A percentile compares a stretch with the other conserved stretches of the same genome.
These are phyloP conservation scores for Lecanicillium sp. DNA, from an alignment of 2,329 filamentous ascomycete species.

Conservation along the genomic window DNA sequence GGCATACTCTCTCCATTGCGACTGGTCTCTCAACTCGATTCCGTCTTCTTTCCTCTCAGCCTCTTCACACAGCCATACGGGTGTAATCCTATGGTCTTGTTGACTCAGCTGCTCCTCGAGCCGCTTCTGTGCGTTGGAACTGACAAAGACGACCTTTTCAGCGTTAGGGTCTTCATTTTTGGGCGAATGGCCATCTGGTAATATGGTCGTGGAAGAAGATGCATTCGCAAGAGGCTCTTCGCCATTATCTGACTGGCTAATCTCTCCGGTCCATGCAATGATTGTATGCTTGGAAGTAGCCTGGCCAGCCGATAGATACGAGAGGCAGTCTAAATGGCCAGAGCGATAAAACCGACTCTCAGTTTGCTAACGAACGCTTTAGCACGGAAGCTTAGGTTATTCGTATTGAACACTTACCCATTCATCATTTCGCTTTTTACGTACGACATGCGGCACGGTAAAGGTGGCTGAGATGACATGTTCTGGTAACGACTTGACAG, in stretches of 20 bases:
- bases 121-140: conserved; percentile 60
- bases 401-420: conserved; percentile 49
- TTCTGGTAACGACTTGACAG: conserved; percentile 38
- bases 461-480: conserved; percentile 63
- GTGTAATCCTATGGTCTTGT: conserved; percentile 68
- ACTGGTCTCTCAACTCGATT: conserved; percentile 72
- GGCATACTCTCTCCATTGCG: conserved; percentile 80
- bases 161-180: conserved; percentile 42
- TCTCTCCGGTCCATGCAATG: conserved; percentile 92
- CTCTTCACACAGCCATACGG: conserved; percentile 84
- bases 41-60: conserved; percentile 60
- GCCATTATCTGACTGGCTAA: conserved; percentile 37
- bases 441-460: conserved; percentile 53
- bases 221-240: conserved; percentile 16
- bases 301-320: conserved; percentile 75
- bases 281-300: conserved; percentile 86
- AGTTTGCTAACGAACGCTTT: background rate
- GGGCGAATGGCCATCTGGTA: conserved; percentile 38
- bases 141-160: conserved; percentile 49
- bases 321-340: conserved; percentile 84
- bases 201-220: conserved; percentile 28
- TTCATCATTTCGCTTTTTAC: conserved; percentile 50
- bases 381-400: background rate
- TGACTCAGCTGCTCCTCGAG: conserved; percentile 69
- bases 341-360: conserved; percentile 49